These are phyloP conservation scores for Cystobasidium ongulense DNA, from an alignment of 768 basidiomycete species.

Conservation along the genomic window DNA sequence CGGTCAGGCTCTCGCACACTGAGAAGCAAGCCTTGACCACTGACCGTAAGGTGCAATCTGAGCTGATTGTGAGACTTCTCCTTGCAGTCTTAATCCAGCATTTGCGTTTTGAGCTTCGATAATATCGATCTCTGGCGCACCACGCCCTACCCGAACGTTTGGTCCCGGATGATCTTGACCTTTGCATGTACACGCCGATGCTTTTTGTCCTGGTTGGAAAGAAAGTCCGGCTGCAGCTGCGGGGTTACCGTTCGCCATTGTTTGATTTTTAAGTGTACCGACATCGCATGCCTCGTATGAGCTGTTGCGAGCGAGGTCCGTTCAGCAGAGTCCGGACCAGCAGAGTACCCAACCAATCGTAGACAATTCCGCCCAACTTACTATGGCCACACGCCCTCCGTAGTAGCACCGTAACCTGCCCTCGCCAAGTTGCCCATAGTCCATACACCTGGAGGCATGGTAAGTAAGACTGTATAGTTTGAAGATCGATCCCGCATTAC, in stretches of 20 bases:
- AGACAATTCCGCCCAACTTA: neutral
- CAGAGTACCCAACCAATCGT: neutral
- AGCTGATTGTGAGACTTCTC: conserved; percentile 68
- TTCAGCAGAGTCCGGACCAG: too few relatives aligned
- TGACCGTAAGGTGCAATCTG: conserved; percentile 69
- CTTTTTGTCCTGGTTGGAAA: conserved; percentile 73
- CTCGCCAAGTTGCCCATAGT: conserved; percentile 41
- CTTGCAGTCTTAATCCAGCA: conserved; percentile 40
- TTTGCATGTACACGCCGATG: conserved; percentile 79
- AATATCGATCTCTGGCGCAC: conserved; percentile 61
- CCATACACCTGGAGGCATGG: conserved; percentile 60
- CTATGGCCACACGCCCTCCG: conserved; percentile 59
- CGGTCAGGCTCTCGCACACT: neutral
- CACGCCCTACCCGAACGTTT: conserved; percentile 56
- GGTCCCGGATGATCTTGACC: conserved; percentile 86
- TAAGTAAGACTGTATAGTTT: too few relatives aligned
- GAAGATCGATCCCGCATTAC: neutral
- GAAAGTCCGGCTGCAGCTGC: conserved; percentile 57
- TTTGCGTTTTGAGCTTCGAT: conserved; percentile 60
- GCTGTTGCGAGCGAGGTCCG: conserved; percentile 50
- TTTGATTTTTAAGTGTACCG: conserved; percentile 80
- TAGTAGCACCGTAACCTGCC: conserved; percentile 50
- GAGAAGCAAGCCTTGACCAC: conserved; percentile 39
- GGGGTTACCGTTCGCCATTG: conserved; percentile 55
- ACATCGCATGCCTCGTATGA: conserved; percentile 78